These are phyloP conservation scores for Lagenaria siceraria DNA, from an alignment of 306 rosid genomes.

Conservation along the genomic window DNA sequence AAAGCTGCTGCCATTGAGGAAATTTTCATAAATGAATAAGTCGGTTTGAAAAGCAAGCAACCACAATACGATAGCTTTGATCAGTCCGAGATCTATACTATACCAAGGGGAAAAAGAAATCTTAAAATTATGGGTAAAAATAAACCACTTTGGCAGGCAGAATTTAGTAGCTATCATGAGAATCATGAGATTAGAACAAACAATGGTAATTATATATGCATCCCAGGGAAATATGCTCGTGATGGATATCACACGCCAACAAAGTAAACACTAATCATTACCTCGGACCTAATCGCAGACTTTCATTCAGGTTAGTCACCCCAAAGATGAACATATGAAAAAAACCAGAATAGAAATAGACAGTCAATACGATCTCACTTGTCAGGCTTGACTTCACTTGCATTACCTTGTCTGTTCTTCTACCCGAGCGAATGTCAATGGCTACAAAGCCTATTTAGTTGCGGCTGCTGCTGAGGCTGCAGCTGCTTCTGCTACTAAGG, in stretches of 20 bases:
- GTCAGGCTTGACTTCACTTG: background rate
- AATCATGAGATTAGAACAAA: too few relatives aligned
- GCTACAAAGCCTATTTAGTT: constrained; percentile 30
- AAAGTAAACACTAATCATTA: constrained; percentile 12
- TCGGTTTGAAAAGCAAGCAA: background rate
- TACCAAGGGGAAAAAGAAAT: background rate
- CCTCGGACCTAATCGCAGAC: constrained; percentile 17
- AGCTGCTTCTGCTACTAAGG: constrained; percentile 81
- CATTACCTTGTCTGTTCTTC: constrained; percentile 10
- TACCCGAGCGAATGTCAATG: constrained; percentile 12
- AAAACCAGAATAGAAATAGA: background rate
- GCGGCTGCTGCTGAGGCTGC: constrained; percentile 46
- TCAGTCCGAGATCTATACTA: background rate
- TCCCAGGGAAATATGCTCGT: background rate
- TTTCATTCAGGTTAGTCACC: background rate
- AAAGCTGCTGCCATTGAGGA: background rate
- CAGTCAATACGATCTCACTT: background rate
- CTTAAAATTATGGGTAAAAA: background rate
- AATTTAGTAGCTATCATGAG: background rate
- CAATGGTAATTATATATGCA: background rate
- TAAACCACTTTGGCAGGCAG: background rate
- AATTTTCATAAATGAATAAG: background rate
- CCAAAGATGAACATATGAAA: background rate
- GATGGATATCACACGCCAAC: background rate
- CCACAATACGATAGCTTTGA: background rate